A percentile compares a stretch with the other conserved stretches of the same genome.
Conservation (phyloP, 2,329 filamentous ascomycete genomes). For the Stachybotrys echinatus region DNA sequence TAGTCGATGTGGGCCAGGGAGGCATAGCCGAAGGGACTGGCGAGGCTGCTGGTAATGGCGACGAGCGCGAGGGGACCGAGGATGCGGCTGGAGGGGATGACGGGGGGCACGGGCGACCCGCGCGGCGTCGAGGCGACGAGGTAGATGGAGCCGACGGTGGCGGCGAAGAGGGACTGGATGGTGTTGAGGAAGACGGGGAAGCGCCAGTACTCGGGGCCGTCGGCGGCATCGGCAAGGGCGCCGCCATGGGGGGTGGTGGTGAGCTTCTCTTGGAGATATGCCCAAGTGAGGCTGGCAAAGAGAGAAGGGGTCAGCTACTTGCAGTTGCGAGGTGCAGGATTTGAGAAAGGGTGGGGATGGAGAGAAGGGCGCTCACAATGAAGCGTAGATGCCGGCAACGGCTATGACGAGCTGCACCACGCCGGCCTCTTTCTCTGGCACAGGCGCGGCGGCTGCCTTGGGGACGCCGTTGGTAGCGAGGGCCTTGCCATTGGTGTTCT, state of each 20-base stretch:
- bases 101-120: constrained; percentile 42
- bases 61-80: constrained; percentile 77
- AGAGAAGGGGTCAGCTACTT: neutral
- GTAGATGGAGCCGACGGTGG: constrained; percentile 76
- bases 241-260: constrained; percentile 81
- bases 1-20: constrained; percentile 93
- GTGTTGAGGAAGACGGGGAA: constrained; percentile 96
- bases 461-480: constrained; percentile 20
- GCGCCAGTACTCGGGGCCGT: constrained; percentile 72
- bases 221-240: constrained; percentile 45
- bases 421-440: constrained; percentile 48
- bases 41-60: constrained; percentile 79
- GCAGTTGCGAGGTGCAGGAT: neutral
- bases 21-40: constrained; percentile 94
- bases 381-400: constrained; percentile 92
- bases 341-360: neutral
- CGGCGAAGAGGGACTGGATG: constrained; percentile 86
- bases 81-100: constrained; percentile 75
- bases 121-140: constrained; percentile 58
- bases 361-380: constrained; percentile 61
- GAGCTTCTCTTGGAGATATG: constrained; percentile 92
- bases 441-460: constrained; percentile 13
- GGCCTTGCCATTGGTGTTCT: constrained; percentile 21
- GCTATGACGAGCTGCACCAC: constrained; percentile 75
- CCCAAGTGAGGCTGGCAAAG: constrained; percentile 80